Evolutionary conservation across 2,329 filamentous ascomycete genomes (phyloP).

Genomic region (Bertia moriformis): DNA sequence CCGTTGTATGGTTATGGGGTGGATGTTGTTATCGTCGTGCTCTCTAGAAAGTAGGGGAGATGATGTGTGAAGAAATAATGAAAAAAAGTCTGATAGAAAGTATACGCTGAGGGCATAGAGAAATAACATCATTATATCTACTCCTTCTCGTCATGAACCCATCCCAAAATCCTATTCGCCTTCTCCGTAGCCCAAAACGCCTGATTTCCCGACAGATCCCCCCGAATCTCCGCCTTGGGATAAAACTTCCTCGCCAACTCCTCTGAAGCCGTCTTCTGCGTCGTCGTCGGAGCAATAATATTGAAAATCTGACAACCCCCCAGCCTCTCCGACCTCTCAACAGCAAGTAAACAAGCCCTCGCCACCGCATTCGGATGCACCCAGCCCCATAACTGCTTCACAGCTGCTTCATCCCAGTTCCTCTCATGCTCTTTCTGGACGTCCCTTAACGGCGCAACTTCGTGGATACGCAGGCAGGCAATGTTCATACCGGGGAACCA

Average conservation of each 20-base stretch:
- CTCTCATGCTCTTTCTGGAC: slow-evolving; percentile 15
- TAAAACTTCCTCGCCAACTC: slow-evolving; percentile 11
- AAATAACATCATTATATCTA: too few relatives aligned
- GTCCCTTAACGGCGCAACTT: slow-evolving; percentile 13
- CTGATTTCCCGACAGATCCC: slow-evolving; percentile 9
- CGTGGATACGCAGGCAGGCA: slow-evolving; percentile 19
- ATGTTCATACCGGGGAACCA: slow-evolving; percentile 21
- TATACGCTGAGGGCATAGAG: too few relatives aligned
- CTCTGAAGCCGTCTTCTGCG: slow-evolving; percentile 8
- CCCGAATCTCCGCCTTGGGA: slow-evolving; percentile 10
- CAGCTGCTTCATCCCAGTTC: slow-evolving; percentile 16
- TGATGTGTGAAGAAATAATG: too few relatives aligned
- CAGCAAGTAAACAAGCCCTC: slow-evolving; percentile 15
- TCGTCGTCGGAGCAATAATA: slow-evolving; percentile 15
- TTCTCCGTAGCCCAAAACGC: slow-evolving; percentile 9
- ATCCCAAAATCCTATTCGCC: slow-evolving; percentile 6
- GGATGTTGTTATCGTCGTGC: too few relatives aligned
- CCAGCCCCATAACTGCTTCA: slow-evolving; percentile 20
- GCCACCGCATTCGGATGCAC: slow-evolving; percentile 17
- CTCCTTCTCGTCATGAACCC: slow-evolving; percentile 6
- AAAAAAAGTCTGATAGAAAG: too few relatives aligned
- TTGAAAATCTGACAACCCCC: slow-evolving; percentile 18
- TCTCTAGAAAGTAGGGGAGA: too few relatives aligned
- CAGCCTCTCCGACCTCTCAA: slow-evolving; percentile 14
- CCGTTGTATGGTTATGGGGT: too few relatives aligned